Base-by-base conservation (phyloP, 1,284 basidiomycete genomes). In the Lentinula novae-zelandiae region DNA sequence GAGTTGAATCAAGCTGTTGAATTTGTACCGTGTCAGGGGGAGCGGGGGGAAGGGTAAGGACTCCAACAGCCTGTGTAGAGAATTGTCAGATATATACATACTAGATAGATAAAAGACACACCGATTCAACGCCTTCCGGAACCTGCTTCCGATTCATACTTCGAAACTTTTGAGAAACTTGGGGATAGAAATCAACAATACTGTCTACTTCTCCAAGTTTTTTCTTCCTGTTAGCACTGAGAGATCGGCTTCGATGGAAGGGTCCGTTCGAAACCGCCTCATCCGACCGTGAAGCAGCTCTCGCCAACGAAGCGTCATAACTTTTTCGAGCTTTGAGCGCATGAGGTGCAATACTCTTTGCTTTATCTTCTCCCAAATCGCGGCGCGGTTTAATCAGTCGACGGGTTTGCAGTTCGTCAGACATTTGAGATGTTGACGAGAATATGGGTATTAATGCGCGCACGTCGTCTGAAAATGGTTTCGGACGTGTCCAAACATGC, bases 331-430 rank as follows among this genome's bases (percentile, higher is more conserved):
- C 31, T 20, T 40, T 49, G 39, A 62, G 31, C 8, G 40, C 40
- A 10, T 22, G 38, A 22, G 61, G 62, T 49, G 78, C 67, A 56
- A 78, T 66, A 9, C 22, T 48, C 48, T 77, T 76, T 6, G 72
- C 67, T 10, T 36, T 62, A 17, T 44, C 40, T 15, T 78, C 76
- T 44, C 76, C 77, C 5, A 78, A 67, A 64, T 75, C 70, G 13
- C 75, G 75, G 3, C 71, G 71, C 50, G 80, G 71, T 64, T 78
- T 80, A 13, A 75, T 75, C 53, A 75, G 67, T 50, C 76, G 54
- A 27, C 39, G 36, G 9, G 13, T 54, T 73, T 33, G 70, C 67
- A 33, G 73, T 71, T 52, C 73, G 69, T 15, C 40, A 48, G 50
- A 42, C 8, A 15, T 20, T 12, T n/a, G 20, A 9, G 40, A 17